A percentile compares a stretch with the other conserved stretches of the same genome.
These are phyloP conservation scores for Pinus tabuliformis DNA, from an alignment of 75 land plant genomes.

Conservation along the genomic window DNA sequence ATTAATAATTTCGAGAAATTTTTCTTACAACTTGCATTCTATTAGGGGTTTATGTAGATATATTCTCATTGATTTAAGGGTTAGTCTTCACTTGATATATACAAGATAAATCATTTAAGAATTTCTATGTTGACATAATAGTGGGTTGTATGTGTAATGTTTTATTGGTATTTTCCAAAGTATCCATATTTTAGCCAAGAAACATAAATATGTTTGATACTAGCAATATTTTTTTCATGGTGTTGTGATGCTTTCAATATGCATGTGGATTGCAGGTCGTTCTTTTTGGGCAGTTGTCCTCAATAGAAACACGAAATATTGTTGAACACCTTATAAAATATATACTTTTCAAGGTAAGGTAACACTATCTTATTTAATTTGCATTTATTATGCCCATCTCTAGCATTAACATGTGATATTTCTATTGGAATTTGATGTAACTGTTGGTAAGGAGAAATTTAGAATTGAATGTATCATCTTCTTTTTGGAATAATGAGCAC, in stretches of 20 bases:
- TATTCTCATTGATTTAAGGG: background rate
- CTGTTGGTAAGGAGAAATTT: background rate
- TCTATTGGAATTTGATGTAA: too few relatives aligned
- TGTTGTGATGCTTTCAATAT: background rate
- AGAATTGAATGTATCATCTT: background rate
- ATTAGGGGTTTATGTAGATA: background rate
- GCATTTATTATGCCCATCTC: background rate
- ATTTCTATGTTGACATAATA: too few relatives aligned
- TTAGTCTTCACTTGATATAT: background rate
- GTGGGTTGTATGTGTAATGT: background rate
- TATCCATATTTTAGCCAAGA: background rate
- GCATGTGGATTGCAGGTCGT: conserved; percentile 49
- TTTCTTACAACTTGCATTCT: background rate
- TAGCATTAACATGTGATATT: background rate
- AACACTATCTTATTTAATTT: background rate
- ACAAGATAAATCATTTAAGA: background rate
- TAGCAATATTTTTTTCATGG: background rate
- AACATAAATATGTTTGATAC: background rate
- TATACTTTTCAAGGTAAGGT: conserved; percentile 74
- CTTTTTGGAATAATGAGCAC: background rate
- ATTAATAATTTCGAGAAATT: background rate
- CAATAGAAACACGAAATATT: conserved; percentile 75
- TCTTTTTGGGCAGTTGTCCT: conserved; percentile 66
- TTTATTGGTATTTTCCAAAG: conserved; percentile 19
- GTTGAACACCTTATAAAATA: conserved; percentile 81